A percentile compares a stretch with the other conserved stretches of the same genome.
Conservation (phyloP, 495 filamentous ascomycete species). For the Clohesyomyces aquaticus region DNA sequence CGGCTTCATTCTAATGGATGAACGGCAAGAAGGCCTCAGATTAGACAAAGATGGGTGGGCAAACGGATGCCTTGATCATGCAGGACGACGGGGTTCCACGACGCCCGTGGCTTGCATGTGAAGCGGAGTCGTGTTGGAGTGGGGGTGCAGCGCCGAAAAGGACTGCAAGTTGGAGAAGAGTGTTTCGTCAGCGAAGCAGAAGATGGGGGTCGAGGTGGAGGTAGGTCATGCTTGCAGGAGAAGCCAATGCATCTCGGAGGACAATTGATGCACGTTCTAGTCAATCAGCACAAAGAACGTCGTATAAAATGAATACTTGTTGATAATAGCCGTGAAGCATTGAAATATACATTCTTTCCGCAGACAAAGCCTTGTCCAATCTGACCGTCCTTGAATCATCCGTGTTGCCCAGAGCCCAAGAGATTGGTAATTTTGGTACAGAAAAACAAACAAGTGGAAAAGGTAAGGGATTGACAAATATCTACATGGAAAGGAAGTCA, state of each 20-base stretch:
- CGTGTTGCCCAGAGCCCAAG: neutral
- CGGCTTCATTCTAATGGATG: slow-evolving; percentile 7
- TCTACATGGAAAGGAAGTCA: neutral
- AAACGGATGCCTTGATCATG: slow-evolving; percentile 1
- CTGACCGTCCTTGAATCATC: neutral
- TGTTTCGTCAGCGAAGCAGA: slow-evolving; percentile 15
- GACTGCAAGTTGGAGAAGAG: slow-evolving; percentile 12
- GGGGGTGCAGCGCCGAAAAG: slow-evolving; percentile 7
- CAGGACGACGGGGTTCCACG: neutral
- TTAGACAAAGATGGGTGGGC: neutral
- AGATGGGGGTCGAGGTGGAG: neutral
- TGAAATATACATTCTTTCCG: neutral
- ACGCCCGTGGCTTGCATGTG: slow-evolving; percentile 10
- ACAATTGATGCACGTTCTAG: slow-evolving; percentile 2
- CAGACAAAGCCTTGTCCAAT: neutral
- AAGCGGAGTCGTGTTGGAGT: slow-evolving; percentile 15
- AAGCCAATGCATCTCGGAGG: neutral
- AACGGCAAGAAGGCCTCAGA: slow-evolving; percentile 4
- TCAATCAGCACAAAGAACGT: neutral
- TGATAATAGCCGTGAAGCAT: neutral
- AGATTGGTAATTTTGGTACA: neutral
- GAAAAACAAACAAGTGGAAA: neutral
- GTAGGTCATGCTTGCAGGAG: neutral
- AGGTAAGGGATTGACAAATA: neutral
- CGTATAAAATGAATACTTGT: neutral